Evolutionary conservation across 345 rosid species (phyloP), one percentile per base, ranked within the genome.

Genomic region (Populus pruinosa): DNA sequence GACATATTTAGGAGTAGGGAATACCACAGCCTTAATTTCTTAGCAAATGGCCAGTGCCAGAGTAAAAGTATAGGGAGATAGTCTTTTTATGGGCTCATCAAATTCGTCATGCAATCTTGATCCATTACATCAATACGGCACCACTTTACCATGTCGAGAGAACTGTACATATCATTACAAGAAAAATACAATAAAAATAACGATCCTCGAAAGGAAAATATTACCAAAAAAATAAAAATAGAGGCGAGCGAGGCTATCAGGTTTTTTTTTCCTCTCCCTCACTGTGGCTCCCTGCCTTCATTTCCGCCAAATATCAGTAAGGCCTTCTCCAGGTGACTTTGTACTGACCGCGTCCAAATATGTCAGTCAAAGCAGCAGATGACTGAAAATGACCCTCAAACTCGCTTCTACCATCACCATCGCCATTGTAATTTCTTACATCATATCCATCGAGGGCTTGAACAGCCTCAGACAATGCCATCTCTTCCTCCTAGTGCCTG

Each of bases 361-460:
- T 1, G 87, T 82, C 5, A 4, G 35, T 33, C 35, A 0, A 4
- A 33, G 35, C 35, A 33, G 35, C 35, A 33, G 35, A 33, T 33
- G 35, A 33, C 4, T 33, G 5, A 33, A 33, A 33, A 33, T 33
- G 35, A 33, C 35, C 35, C 35, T 33, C 35, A 4, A 33, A 33
- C 59, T 87, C 91, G 55, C 81, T 81, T 68, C 83, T 7, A 20
- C 6, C 85, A 1, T 47, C 74, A 0, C 70, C 35, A 21, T 78
- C 27, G 38, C 77, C 69, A 7, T 72, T 78, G 74, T 80, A 77
- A 72, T 81, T 86, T 74, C 76, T 86, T 36, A 75, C 75, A 64
- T 85, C 83, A 69, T 63, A 70, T 53, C 71, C 88, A 18, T 87
- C 92, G 9, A 89, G 93, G 47, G 92, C 78, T 41, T 86, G 79